phyloP scores from a whole-genome alignment of 495 filamentous ascomycete genomes.

The Xylaria intraflava region DNA sequence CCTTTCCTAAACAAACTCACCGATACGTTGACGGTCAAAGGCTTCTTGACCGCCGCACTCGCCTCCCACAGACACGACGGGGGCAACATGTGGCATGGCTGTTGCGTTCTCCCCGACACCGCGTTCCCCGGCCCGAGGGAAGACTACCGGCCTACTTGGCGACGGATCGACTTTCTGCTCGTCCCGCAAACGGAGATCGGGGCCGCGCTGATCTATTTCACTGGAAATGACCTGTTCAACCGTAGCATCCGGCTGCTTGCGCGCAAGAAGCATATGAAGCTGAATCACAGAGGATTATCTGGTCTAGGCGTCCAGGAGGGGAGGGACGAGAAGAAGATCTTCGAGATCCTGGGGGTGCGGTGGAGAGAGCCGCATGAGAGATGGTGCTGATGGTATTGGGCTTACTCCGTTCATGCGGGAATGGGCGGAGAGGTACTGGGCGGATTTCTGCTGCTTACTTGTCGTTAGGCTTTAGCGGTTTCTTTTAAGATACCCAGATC shows the following conservation, averaged over 20 bases:
- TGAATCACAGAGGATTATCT: conserved; percentile 85
- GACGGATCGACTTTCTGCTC: conserved; percentile 80
- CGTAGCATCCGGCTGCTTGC: conserved; percentile 78
- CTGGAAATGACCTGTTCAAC: conserved; percentile 96
- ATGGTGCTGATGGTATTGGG: conserved; percentile 52
- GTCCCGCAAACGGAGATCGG: conserved; percentile 78
- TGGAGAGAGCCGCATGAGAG: conserved; percentile 80
- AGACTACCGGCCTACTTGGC: conserved; percentile 48
- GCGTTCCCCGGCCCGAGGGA: conserved; percentile 17
- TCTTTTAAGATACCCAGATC: too few species aligned
- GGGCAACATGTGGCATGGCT: conserved; percentile 82
- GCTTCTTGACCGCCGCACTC: conserved; percentile 51
- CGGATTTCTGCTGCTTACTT: too few species aligned
- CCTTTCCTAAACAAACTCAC: conserved; percentile 61
- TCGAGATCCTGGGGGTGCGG: conserved; percentile 76
- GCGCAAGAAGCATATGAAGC: conserved; percentile 72
- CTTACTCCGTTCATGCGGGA: not conserved
- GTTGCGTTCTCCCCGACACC: conserved; percentile 54
- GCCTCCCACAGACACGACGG: conserved; percentile 30
- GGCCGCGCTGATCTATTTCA: conserved; percentile 91
- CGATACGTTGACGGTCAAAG: conserved; percentile 48
- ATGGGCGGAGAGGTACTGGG: too few species aligned
- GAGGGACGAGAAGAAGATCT: conserved; percentile 73
- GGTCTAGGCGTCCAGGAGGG: conserved; percentile 70
- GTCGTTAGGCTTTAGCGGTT: too few species aligned